Evolutionary conservation across 1,284 basidiomycete species (phyloP).

Genomic region (Xerocomus amazonicus): DNA sequence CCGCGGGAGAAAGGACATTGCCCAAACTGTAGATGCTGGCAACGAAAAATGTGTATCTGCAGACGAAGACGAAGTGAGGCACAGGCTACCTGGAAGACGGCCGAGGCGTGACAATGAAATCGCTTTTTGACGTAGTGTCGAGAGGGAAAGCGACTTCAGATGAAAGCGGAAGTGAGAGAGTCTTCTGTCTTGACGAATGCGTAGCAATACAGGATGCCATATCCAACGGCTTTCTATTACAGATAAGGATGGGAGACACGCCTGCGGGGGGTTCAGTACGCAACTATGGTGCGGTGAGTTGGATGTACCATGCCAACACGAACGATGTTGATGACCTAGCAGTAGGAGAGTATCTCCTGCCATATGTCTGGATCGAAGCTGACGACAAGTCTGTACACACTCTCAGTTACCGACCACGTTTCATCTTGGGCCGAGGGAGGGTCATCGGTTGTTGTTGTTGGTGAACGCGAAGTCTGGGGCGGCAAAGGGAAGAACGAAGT

Average conservation of each 20-base stretch:
- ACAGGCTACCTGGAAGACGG: no score
- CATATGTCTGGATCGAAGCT: slow-evolving; percentile 7
- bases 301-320: slow-evolving; percentile 12
- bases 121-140: no score
- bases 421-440: background rate
- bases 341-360: slow-evolving; percentile 14
- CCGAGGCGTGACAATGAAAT: no score
- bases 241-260: slow-evolving; percentile 1
- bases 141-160: no score
- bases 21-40: no score
- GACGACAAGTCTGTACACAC: background rate
- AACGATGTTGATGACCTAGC: slow-evolving; percentile 12
- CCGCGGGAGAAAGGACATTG: no score
- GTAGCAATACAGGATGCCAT: slow-evolving; percentile 13
- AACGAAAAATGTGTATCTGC: no score
- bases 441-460: background rate
- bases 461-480: no score
- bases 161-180: no score
- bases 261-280: slow-evolving; percentile 1
- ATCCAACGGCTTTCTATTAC: background rate
- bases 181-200: slow-evolving; percentile 4
- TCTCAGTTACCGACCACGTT: no score
- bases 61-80: no score
- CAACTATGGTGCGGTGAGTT: background rate
- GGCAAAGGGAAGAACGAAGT: no score